Conservation (phyloP, 1,284 basidiomycete species). For the Salmacisia buchloeana region DNA sequence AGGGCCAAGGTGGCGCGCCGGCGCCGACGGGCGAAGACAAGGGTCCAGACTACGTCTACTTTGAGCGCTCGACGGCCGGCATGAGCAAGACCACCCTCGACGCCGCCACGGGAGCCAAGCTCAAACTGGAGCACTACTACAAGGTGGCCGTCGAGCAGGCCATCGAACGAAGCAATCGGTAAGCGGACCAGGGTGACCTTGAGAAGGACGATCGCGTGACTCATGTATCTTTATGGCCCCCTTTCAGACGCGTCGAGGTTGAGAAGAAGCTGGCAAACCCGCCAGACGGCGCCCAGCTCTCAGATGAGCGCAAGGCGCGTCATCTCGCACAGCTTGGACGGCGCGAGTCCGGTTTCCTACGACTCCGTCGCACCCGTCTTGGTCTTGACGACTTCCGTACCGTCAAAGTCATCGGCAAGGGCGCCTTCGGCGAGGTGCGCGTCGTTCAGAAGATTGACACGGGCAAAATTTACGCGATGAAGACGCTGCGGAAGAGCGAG, state of each 20-base stretch:
- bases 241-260: conserved; percentile 74
- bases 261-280: conserved; percentile 67
- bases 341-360: conserved; percentile 71
- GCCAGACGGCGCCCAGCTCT: conserved; percentile 33
- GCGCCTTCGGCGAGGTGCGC: conserved; percentile 95
- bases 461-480: conserved; percentile 98
- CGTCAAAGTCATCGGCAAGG: conserved; percentile 97
- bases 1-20: too few relatives aligned
- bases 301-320: conserved; percentile 77
- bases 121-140: conserved; percentile 96
- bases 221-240: background rate
- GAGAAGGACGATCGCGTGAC: background rate
- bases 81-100: conserved; percentile 85
- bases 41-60: conserved; percentile 80
- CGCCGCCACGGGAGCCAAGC: conserved; percentile 87
- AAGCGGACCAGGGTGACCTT: conserved; percentile 21
- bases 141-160: conserved; percentile 89
- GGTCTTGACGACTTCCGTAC: conserved; percentile 90
- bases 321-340: conserved; percentile 85
- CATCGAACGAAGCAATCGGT: conserved; percentile 80
- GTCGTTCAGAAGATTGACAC: conserved; percentile 95
- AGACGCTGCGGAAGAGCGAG: conserved; percentile 92
- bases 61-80: conserved; percentile 74
- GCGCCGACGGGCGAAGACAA: conserved; percentile 51
- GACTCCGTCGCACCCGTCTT: conserved; percentile 84